Evolutionary conservation across 768 basidiomycete genomes (phyloP), one percentile per base, ranked within the genome.

Genomic region (Collybiopsis confluens): DNA sequence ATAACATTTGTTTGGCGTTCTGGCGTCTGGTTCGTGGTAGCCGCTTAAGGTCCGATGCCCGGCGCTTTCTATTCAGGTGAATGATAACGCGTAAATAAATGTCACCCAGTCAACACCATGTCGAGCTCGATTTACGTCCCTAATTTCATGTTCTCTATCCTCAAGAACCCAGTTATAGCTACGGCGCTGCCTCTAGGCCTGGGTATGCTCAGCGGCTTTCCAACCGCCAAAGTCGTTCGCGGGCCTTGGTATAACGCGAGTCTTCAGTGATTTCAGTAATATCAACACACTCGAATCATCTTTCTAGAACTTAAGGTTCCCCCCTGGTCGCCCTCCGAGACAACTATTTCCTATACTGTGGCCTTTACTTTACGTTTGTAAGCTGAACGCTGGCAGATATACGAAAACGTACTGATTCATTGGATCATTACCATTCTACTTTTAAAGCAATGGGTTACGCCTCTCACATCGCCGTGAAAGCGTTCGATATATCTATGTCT

Each of bases 381-480:
- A 24, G 68, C 56, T 10, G 24, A 3, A 18, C 37, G 3, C 27
- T 23, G 3, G 10, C 4, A 11, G 18, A 59, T 60, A 36, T 42
- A 56, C 45, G n/a, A n/a, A n/a, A n/a, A n/a, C n/a, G n/a, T n/a
- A n/a, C n/a, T n/a, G n/a, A n/a, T n/a, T n/a, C n/a, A n/a, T n/a
- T n/a, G n/a, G n/a, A n/a, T n/a, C n/a, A n/a, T 56, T 56, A 13
- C 48, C 44, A 3, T 41, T 43, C 54, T 54, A 20, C 38, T 26
- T 49, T 52, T 41, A 6, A 35, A 75, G 76, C 73, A 7, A 85
- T 87, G 83, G 86, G 86, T 20, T 86, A 79, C 61, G 83, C 83
- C 7, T 84, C 83, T 6, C 81, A 86, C 64, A 62, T 87, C 24
- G 78, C 82, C 2, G 79, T 79, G 33, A 73, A 75, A 57, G 71